Evolutionary conservation across 2,329 filamentous ascomycete genomes (phyloP).

Genomic region (Sclerotinia trifoliorum): DNA sequence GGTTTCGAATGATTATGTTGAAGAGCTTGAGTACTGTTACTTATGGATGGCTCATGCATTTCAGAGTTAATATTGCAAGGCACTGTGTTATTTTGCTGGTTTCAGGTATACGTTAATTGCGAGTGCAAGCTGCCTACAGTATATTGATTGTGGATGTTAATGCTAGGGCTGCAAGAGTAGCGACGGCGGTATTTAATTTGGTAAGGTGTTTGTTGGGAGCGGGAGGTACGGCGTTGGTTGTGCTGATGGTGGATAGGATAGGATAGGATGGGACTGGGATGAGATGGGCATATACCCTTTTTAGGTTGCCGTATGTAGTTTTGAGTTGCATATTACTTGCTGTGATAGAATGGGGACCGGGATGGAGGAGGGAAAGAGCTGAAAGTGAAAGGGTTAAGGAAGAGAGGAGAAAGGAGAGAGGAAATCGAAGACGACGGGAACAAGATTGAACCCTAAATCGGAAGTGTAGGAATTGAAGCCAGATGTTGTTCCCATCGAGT

Average conservation of each 20-base stretch:
- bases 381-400: constrained; percentile 28
- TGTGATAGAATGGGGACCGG: constrained; percentile 46
- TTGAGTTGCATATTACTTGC: constrained; percentile 45
- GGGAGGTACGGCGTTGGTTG: constrained; percentile 50
- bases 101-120: constrained; percentile 51
- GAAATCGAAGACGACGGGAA: background rate
- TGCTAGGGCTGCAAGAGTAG: constrained; percentile 52
- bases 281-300: constrained; percentile 52
- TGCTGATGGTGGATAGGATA: constrained; percentile 52
- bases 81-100: constrained; percentile 49
- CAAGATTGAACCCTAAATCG: background rate
- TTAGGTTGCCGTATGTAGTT: constrained; percentile 46
- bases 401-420: constrained; percentile 19
- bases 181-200: constrained; percentile 57
- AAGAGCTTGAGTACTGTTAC: constrained; percentile 47
- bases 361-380: constrained; percentile 44
- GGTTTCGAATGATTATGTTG: constrained; percentile 52
- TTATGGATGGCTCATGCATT: constrained; percentile 55
- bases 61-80: constrained; percentile 46
- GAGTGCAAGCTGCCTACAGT: constrained; percentile 49
- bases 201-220: constrained; percentile 56
- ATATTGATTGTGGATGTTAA: constrained; percentile 57
- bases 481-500: background rate
- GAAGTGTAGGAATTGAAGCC: background rate
- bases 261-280: constrained; percentile 48